phyloP scores from a whole-genome alignment of 495 filamentous ascomycete genomes.

The Xylaria nigripes region DNA sequence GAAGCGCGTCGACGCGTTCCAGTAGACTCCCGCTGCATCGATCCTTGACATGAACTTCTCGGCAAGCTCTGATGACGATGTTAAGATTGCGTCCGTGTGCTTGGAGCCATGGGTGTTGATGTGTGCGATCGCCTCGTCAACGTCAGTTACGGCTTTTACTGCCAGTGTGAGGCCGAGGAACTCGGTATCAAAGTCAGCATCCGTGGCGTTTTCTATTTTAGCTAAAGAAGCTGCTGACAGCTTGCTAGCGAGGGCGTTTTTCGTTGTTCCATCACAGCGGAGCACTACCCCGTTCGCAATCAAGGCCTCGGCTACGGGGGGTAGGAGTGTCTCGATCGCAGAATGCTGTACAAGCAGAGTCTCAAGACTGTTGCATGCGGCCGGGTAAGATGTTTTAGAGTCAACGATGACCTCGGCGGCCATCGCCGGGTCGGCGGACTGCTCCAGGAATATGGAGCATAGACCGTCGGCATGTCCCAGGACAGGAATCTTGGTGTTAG shows the following conservation, averaged over 20 bases:
- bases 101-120: slow-evolving; percentile 90
- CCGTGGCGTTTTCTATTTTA: slow-evolving; percentile 52
- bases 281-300: slow-evolving; percentile 70
- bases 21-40: slow-evolving; percentile 90
- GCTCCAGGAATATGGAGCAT: slow-evolving; percentile 81
- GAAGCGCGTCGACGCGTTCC: slow-evolving; percentile 92
- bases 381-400: slow-evolving; percentile 87
- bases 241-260: slow-evolving; percentile 44
- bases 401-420: slow-evolving; percentile 77
- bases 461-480: slow-evolving; percentile 94
- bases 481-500: slow-evolving; percentile 87
- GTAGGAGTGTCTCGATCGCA: slow-evolving; percentile 59
- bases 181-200: slow-evolving; percentile 76
- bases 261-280: slow-evolving; percentile 67
- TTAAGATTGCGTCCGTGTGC: slow-evolving; percentile 90
- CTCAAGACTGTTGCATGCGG: slow-evolving; percentile 92
- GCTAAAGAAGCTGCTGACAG: slow-evolving; percentile 28
- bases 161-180: slow-evolving; percentile 81
- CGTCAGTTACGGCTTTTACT: slow-evolving; percentile 62
- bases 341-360: slow-evolving; percentile 76
- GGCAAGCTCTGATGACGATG: slow-evolving; percentile 53
- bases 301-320: slow-evolving; percentile 60
- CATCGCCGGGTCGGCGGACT: slow-evolving; percentile 62
- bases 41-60: slow-evolving; percentile 73
- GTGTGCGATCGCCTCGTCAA: slow-evolving; percentile 70